Evolutionary conservation across 192 early-diverging fungal species (phyloP), one percentile per base, ranked within the genome.

Genomic region (Dissophora globulifera): DNA sequence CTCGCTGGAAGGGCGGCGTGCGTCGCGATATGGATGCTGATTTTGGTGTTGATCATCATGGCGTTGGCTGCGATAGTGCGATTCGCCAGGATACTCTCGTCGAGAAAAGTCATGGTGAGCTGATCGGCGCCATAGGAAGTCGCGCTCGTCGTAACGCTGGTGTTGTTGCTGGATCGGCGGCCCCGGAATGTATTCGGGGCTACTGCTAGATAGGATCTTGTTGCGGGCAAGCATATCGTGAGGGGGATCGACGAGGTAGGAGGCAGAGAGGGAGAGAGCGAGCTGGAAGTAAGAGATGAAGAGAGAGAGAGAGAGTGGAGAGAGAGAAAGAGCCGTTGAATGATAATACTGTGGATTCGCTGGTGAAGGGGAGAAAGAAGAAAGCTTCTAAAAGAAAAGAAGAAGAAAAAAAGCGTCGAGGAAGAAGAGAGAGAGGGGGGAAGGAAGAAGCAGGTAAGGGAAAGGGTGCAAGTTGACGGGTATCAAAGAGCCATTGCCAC

Each of bases 211-310:
- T 42, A 59, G 56, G 12, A 52, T 29, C 45, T 69, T 68, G 49
- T 59, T 69, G 48, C 61, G 49, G 20, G 58, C 67, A n/a, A 69
- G 33, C 67, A 69, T 69, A 50, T 40, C 42, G 31, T 54, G 17
- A 31, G 16, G 6, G 16, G 45, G 47, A 19, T 15, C n/a, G 43
- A 47, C 11, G 43, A 45, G 27, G 29, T 16, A 19, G 41, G 45
- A 46, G 32, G 46, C 9, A 38, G 20, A 29, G 30, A 57, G 38
- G 17, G 42, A 30, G 29, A 17, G 31, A 33, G 26, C 20, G 26
- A 33, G 25, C 26, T 40, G 50, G 20, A 49, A 40, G 1, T 3
- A 1, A 23, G 47, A 40, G 13, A 30, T 25, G 41, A 9, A 48
- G 29, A 41, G 29, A 32, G 22, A 43, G 38, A 32, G 22, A 46